Percentiles rank a stretch among this genome's conserved stretches.
phyloP scores from a whole-genome alignment of 176 grass and related monocot genomes.

The Avena atlantica region DNA sequence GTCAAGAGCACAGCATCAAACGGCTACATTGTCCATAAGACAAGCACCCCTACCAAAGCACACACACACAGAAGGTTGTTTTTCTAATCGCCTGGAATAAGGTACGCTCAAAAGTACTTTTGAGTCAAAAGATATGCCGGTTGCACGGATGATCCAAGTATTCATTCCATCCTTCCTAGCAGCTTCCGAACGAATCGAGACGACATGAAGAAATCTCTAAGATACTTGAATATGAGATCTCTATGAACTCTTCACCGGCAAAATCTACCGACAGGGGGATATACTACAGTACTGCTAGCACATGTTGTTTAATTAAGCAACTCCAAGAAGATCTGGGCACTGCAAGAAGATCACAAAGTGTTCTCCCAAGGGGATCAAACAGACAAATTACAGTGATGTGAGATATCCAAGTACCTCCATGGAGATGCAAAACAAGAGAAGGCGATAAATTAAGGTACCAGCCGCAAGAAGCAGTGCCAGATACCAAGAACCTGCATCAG shows the following conservation, averaged over 20 bases:
- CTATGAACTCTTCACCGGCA: constrained; percentile 41
- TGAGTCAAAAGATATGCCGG: constrained; percentile 57
- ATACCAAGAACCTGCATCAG: constrained; percentile 48
- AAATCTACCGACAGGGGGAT: constrained; percentile 53
- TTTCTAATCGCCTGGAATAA: constrained; percentile 40
- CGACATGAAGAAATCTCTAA: constrained; percentile 49
- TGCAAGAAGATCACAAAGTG: constrained; percentile 40
- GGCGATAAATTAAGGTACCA: constrained; percentile 44
- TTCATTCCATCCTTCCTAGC: constrained; percentile 58
- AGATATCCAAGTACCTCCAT: constrained; percentile 43
- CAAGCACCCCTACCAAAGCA: constrained; percentile 39
- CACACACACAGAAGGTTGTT: constrained; percentile 9
- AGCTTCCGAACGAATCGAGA: constrained; percentile 41
- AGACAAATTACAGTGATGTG: constrained; percentile 50
- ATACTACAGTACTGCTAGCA: constrained; percentile 32
- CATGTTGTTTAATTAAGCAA: constrained; percentile 18
- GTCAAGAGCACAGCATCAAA: constrained; percentile 43
- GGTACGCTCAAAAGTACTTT: constrained; percentile 55
- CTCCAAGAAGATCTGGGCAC: constrained; percentile 45
- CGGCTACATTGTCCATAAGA: constrained; percentile 47
- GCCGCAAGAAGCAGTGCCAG: constrained; percentile 37
- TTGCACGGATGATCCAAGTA: constrained; percentile 41
- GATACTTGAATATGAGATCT: constrained; percentile 51
- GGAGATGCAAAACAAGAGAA: constrained; percentile 29
- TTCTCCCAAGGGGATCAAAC: constrained; percentile 37